phyloP scores from a whole-genome alignment of 1,139 yeast genomes.

The Lodderomyces jiufengensis region DNA sequence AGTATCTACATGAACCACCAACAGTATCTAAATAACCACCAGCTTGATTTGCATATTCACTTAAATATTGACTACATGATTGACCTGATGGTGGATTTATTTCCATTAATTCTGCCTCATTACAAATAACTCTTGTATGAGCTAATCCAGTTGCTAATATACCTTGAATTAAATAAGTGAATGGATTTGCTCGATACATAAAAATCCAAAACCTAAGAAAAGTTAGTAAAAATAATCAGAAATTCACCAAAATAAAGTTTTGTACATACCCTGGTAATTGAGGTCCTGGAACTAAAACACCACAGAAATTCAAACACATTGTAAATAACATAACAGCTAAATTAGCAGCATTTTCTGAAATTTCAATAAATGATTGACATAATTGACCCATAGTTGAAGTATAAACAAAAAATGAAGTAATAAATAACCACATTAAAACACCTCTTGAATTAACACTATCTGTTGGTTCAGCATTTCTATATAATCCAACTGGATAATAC shows the following conservation, averaged over 20 bases:
- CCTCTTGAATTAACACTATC: slow-evolving; percentile 32
- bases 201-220: too few species aligned
- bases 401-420: slow-evolving; percentile 36
- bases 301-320: slow-evolving; percentile 34
- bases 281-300: slow-evolving; percentile 24
- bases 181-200: slow-evolving; percentile 64
- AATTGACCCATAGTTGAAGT: slow-evolving; percentile 37
- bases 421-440: slow-evolving; percentile 41
- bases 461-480: slow-evolving; percentile 47
- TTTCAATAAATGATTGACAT: slow-evolving; percentile 36
- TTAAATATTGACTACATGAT: slow-evolving; percentile 55
- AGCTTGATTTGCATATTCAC: slow-evolving; percentile 35
- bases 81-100: slow-evolving; percentile 42
- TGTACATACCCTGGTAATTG: slow-evolving; percentile 30
- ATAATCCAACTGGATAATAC: slow-evolving; percentile 80
- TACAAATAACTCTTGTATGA: slow-evolving; percentile 23
- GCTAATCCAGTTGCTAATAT: slow-evolving; percentile 26
- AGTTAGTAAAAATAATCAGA: too few species aligned
- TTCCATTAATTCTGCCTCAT: slow-evolving; percentile 22
- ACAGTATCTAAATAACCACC: slow-evolving; percentile 42
- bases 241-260: too few species aligned
- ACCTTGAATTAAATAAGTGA: slow-evolving; percentile 51
- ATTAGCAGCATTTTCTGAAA: slow-evolving; percentile 39
- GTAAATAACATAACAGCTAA: slow-evolving; percentile 30
- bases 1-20: too few species aligned